These are phyloP conservation scores for Capsella rubella DNA, from an alignment of 441 rosid species.

Conservation along the genomic window DNA sequence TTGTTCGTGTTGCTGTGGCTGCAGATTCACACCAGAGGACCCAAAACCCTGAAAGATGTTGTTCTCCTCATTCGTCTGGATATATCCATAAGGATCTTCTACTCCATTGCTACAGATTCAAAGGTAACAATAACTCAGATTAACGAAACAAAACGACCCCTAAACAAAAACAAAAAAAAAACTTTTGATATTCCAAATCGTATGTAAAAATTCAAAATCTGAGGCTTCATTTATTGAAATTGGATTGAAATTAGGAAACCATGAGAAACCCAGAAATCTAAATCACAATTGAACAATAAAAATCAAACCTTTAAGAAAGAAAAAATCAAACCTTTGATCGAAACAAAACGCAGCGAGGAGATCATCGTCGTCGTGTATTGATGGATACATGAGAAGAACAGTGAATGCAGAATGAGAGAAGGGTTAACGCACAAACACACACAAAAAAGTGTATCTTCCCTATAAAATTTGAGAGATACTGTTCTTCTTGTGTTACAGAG, in stretches of 20 bases:
- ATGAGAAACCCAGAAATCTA: slow-evolving; percentile 17
- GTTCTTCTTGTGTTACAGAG: not conserved
- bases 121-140: slow-evolving; percentile 6
- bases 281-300: slow-evolving; percentile 6
- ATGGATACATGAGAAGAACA: slow-evolving; percentile 26
- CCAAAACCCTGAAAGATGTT: slow-evolving; percentile 30
- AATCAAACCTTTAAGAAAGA: slow-evolving; percentile 20
- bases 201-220: not conserved
- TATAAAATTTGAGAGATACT: slow-evolving; percentile 19
- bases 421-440: not conserved
- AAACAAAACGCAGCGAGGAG: slow-evolving; percentile 42
- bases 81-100: slow-evolving; percentile 37
- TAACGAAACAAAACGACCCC: not conserved
- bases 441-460: not conserved
- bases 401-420: slow-evolving; percentile 29
- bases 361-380: slow-evolving; percentile 27
- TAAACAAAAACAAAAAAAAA: not conserved
- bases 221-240: not conserved
- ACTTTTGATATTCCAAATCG: not conserved
- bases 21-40: slow-evolving; percentile 36
- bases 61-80: slow-evolving; percentile 25
- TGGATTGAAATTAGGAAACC: not conserved
- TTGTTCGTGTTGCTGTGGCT: slow-evolving; percentile 26
- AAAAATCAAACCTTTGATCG: slow-evolving; percentile 41
- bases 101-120: slow-evolving; percentile 38